A percentile compares a stretch with the other conserved stretches of the same genome.
phyloP scores from a whole-genome alignment of 345 rosid genomes.

The Salix koriyanagi region DNA sequence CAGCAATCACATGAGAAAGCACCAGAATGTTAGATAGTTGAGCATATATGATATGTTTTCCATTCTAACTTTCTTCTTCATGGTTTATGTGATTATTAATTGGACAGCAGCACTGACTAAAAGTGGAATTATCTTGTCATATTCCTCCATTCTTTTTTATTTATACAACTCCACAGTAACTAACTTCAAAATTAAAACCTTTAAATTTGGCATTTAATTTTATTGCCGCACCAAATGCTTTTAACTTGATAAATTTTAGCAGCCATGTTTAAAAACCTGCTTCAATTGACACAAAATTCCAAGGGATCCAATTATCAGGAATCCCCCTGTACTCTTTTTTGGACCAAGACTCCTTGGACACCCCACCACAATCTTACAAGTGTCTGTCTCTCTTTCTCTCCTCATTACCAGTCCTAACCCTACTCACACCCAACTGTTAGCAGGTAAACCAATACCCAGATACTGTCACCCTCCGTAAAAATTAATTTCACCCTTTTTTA shows the following conservation, averaged over 20 bases:
- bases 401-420: background rate
- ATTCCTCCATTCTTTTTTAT: background rate
- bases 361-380: background rate
- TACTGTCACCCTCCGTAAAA: no score
- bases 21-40: background rate
- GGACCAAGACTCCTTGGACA: background rate
- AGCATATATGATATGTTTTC: background rate
- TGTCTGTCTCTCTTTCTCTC: no score
- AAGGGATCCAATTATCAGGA: background rate
- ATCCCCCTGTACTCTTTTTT: background rate
- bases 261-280: background rate
- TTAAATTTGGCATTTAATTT: background rate
- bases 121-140: background rate
- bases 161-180: background rate
- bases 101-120: background rate
- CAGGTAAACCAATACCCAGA: background rate
- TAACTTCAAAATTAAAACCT: background rate
- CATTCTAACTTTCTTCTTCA: background rate
- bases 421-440: background rate
- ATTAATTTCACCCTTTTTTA: background rate
- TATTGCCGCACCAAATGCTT: background rate
- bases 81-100: background rate
- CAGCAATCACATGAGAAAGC: conserved; percentile 14
- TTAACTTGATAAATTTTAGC: background rate
- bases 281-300: background rate